A percentile compares a stretch with the other conserved stretches of the same genome.
Conservation (phyloP, 305 asterid species). For the Caryopteris hybrid region DNA sequence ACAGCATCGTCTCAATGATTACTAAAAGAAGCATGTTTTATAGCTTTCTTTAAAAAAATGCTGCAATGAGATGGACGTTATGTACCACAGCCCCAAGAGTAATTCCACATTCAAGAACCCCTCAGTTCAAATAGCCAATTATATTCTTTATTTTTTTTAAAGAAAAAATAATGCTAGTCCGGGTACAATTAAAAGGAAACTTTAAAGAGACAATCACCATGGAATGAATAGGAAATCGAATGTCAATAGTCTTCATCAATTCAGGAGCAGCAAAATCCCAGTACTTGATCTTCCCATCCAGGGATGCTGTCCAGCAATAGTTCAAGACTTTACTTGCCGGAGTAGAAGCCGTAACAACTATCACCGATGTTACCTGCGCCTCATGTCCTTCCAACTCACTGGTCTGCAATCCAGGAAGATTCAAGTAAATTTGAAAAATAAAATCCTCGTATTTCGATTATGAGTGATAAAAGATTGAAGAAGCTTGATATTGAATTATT, state of each 20-base stretch:
- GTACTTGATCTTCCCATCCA: constrained; percentile 79
- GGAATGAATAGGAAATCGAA: constrained; percentile 57
- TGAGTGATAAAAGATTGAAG: background rate
- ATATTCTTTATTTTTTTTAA: too few species aligned
- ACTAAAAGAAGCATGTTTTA: background rate
- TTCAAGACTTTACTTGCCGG: constrained; percentile 48
- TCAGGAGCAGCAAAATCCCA: constrained; percentile 87
- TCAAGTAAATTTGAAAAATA: background rate
- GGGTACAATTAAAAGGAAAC: background rate
- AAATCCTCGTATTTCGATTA: background rate
- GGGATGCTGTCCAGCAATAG: constrained; percentile 87
- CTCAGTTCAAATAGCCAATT: too few species aligned
- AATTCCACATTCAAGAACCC: too few species aligned
- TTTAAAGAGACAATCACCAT: constrained; percentile 45
- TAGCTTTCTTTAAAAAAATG: background rate
- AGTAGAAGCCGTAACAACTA: constrained; percentile 62
- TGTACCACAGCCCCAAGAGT: background rate
- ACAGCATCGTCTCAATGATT: background rate
- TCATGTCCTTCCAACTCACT: constrained; percentile 84
- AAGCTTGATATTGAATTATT: background rate
- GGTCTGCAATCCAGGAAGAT: constrained; percentile 37
- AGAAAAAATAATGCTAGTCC: background rate
- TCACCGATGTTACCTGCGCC: constrained; percentile 73
- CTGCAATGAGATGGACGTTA: background rate
- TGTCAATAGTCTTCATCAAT: constrained; percentile 52